Conservation (phyloP, 208 protist genomes). For the Endotrypanum monterogeii region DNA sequence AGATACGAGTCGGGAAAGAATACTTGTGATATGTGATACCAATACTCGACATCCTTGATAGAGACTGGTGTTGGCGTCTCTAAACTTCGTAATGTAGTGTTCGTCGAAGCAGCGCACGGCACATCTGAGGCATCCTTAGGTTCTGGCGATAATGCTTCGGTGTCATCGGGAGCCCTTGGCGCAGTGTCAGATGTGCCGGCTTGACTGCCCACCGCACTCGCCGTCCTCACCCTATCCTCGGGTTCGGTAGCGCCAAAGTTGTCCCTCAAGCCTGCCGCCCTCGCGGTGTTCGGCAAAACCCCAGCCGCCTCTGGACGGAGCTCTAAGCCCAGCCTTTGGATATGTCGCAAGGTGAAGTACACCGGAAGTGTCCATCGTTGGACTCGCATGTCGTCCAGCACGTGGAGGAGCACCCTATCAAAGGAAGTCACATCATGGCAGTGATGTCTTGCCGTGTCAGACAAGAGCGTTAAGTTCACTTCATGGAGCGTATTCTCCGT, state of each 20-base stretch:
- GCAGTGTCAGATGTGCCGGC: not conserved
- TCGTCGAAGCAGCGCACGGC: not conserved
- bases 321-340: slow-evolving; percentile 24
- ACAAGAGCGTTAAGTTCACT: not conserved
- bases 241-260: too few relatives aligned
- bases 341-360: slow-evolving; percentile 32
- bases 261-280: not conserved
- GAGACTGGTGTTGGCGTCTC: not conserved
- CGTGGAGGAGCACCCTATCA: not conserved
- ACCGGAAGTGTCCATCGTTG: slow-evolving; percentile 50
- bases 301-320: slow-evolving; percentile 35
- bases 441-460: not conserved
- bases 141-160: not conserved
- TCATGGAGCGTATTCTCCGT: not conserved
- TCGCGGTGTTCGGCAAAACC: not conserved
- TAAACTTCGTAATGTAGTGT: not conserved
- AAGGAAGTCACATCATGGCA: not conserved
- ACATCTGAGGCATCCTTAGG: not conserved
- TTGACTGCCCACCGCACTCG: not conserved
- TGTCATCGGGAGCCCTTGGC: not conserved
- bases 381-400: slow-evolving; percentile 34
- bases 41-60: slow-evolving; percentile 29
- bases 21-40: slow-evolving; percentile 82
- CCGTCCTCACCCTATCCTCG: not conserved
- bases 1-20: slow-evolving; percentile 46